A percentile compares a stretch with the other conserved stretches of the same genome.
These are phyloP conservation scores for Cytospora chrysosperma DNA, from an alignment of 2,329 filamentous ascomycete species.

Conservation along the genomic window DNA sequence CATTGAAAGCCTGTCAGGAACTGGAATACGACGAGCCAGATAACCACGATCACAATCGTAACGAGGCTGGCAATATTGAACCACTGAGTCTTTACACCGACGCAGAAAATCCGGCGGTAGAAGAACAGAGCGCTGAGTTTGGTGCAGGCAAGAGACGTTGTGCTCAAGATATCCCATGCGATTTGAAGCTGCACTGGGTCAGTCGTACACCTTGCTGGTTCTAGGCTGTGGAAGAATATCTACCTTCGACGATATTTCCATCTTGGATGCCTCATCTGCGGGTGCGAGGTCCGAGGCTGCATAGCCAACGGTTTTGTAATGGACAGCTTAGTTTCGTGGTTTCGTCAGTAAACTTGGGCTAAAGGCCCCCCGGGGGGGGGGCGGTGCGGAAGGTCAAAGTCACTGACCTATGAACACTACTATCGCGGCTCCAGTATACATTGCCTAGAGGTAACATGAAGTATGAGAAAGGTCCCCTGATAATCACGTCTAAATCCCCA, in stretches of 20 bases:
- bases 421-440: not conserved
- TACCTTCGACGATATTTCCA: not conserved
- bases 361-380: too few species aligned
- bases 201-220: conserved; percentile 2
- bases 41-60: conserved; percentile 21
- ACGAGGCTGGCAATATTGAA: conserved; percentile 20
- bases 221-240: conserved; percentile 7
- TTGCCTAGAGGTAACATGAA: not conserved
- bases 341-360: not conserved
- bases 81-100: conserved; percentile 4
- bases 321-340: conserved; percentile 8
- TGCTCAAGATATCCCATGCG: conserved; percentile 17
- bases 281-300: conserved; percentile 20
- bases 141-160: conserved; percentile 20
- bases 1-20: conserved; percentile 28
- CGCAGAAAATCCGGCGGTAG: conserved; percentile 28
- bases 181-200: conserved; percentile 16
- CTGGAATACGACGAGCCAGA: conserved; percentile 26
- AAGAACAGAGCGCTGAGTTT: conserved; percentile 28
- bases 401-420: conserved; percentile 16
- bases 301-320: conserved; percentile 22
- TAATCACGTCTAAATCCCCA: not conserved
- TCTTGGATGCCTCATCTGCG: conserved; percentile 9
- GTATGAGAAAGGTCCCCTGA: not conserved
- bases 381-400: not conserved